Evolutionary conservation across 1,284 basidiomycete genomes (phyloP), one percentile per base, ranked within the genome.

Genomic region (Ustilago vetiveriae): DNA sequence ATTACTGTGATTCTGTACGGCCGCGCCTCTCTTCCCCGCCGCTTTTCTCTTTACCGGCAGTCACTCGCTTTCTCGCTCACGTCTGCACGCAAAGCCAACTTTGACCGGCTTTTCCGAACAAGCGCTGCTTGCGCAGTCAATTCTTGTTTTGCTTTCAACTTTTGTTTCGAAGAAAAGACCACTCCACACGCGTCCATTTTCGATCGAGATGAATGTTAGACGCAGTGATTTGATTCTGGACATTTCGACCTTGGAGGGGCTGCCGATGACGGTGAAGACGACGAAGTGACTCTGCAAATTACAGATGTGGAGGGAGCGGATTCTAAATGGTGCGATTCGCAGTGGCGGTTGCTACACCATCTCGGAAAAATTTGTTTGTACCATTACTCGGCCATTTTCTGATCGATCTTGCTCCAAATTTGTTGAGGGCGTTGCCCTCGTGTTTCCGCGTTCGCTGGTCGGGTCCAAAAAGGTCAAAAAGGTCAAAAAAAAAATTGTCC

Each of bases 331-430:
- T n/a, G n/a, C n/a, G n/a, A n/a, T n/a, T n/a, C 6, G 3, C 4
- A 10, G 16, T 23, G 27, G 27, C 40, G 40, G 10, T 21, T 32
- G 6, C 29, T 3, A 46, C 44, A 39, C 19, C 36, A 39, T 48
- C 46, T 32, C 19, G 19, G 2, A 19, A 21, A 36, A 40, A 32
- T 16, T 21, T 19, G 17, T 22, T 19, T 21, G 38, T 14, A 29
- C 46, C 46, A 37, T 48, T 37, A 19, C 32, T 40, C 36, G 36
- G 43, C 17, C 40, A 57, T 50, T 45, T 40, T 22, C 49, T 38
- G 37, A 52, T 53, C 6, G 14, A 60, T 48, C 30, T 39, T 44
- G 46, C 10, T 52, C 51, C 4, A 50, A 49, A 60, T 22, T 16
- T 5, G 22, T 22, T 30, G 35, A 43, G 40, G n/a, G 32, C 4